phyloP scores from a whole-genome alignment of 2,329 filamentous ascomycete species.

The Myriosclerotinia duriaeana region DNA sequence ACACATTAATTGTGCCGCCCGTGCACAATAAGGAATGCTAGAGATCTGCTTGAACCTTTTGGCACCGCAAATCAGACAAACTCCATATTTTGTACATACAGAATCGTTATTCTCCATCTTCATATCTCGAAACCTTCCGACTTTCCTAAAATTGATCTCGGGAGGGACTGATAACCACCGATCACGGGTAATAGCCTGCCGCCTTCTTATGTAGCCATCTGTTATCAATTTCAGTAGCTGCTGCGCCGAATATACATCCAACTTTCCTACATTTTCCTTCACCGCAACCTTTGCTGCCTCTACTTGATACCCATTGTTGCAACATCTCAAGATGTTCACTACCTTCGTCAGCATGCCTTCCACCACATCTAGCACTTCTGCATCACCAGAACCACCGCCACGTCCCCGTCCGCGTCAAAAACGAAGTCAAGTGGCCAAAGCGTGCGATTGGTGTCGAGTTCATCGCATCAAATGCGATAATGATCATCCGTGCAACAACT shows the following conservation, averaged over 20 bases:
- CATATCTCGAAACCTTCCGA: conserved; percentile 8
- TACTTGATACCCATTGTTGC: not conserved
- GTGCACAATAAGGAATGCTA: conserved; percentile 8
- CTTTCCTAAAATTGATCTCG: not conserved
- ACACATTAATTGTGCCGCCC: conserved; percentile 11
- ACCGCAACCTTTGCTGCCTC: not conserved
- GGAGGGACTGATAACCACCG: not conserved
- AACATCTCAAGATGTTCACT: conserved; percentile 17
- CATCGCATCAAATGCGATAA: conserved; percentile 47
- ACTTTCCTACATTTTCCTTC: not conserved
- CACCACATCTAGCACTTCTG: conserved; percentile 14
- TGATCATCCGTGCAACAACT: conserved; percentile 45
- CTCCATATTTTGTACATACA: conserved; percentile 5
- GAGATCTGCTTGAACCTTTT: conserved; percentile 6
- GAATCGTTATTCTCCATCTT: conserved; percentile 3
- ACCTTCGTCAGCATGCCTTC: conserved; percentile 24
- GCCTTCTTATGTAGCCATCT: not conserved
- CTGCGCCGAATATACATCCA: conserved; percentile 8
- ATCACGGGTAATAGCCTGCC: not conserved
- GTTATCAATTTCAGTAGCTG: conserved; percentile 4
- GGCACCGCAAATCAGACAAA: conserved; percentile 15
- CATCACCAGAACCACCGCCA: conserved; percentile 20
- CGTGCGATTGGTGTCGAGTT: conserved; percentile 46
- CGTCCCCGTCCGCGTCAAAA: conserved; percentile 25
- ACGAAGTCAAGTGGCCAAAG: conserved; percentile 40